These are phyloP conservation scores for Tylopilus plumbeoviolaceoides DNA, from an alignment of 768 basidiomycete genomes.

Conservation along the genomic window DNA sequence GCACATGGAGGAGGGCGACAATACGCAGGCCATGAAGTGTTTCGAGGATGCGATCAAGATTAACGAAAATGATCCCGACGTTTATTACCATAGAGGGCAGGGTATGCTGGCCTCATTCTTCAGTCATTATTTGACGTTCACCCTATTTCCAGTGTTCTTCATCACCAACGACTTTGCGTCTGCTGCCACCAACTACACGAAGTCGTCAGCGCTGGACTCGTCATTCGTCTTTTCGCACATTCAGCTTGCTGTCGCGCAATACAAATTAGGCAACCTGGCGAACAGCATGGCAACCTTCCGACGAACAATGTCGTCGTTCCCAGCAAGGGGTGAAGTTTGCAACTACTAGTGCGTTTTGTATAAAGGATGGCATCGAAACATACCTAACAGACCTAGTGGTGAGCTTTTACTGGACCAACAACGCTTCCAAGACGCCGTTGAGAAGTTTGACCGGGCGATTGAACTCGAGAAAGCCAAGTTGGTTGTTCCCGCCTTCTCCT, in stretches of 20 bases:
- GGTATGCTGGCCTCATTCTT: constrained; percentile 39
- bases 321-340: constrained; percentile 79
- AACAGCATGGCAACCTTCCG: constrained; percentile 91
- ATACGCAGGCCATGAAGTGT: constrained; percentile 77
- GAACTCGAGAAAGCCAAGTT: constrained; percentile 81
- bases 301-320: constrained; percentile 79
- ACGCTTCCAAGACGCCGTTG: constrained; percentile 81
- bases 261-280: constrained; percentile 76
- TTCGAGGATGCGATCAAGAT: constrained; percentile 87
- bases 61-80: constrained; percentile 85
- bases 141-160: constrained; percentile 61
- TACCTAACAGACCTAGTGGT: constrained; percentile 49
- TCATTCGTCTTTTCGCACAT: constrained; percentile 96
- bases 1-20: constrained; percentile 91
- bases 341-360: constrained; percentile 81
- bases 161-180: constrained; percentile 86
- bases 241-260: constrained; percentile 94
- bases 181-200: constrained; percentile 87
- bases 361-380: neutral
- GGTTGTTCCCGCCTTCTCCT: constrained; percentile 9
- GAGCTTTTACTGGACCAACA: constrained; percentile 92
- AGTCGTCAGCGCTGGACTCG: constrained; percentile 83
- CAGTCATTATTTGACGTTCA: neutral
- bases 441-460: constrained; percentile 89
- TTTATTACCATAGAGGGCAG: constrained; percentile 98